Evolutionary conservation across 108 stramenopile species (phyloP).

Genomic region (Bacterosira constricta): DNA sequence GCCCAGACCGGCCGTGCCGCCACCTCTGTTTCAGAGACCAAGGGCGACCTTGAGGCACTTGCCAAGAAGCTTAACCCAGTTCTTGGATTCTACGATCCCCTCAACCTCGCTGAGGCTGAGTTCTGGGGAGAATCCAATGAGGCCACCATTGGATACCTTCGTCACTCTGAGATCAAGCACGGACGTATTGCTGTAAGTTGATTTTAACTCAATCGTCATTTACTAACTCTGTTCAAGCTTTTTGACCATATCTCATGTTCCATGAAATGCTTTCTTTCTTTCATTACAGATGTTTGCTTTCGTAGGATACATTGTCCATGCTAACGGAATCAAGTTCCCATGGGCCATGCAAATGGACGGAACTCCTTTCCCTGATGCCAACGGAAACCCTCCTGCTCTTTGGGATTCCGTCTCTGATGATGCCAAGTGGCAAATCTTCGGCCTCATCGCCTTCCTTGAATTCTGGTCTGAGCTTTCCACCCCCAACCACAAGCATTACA

Average conservation of each 20-base stretch:
- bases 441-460: slow-evolving; percentile 41
- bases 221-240: too few species aligned
- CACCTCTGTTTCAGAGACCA: slow-evolving; percentile 60
- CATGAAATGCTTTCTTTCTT: not conserved
- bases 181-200: slow-evolving; percentile 50
- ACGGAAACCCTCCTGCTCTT: slow-evolving; percentile 59
- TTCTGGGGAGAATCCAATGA: slow-evolving; percentile 67
- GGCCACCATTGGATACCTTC: slow-evolving; percentile 64
- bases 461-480: slow-evolving; percentile 52
- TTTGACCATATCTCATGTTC: not conserved
- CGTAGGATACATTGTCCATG: slow-evolving; percentile 69
- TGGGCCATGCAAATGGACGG: slow-evolving; percentile 70
- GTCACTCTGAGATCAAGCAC: slow-evolving; percentile 68
- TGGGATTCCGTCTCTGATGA: slow-evolving; percentile 65
- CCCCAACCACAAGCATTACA: slow-evolving; percentile 58
- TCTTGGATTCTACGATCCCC: slow-evolving; percentile 71
- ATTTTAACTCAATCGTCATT: too few species aligned
- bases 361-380: slow-evolving; percentile 51
- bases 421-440: slow-evolving; percentile 78
- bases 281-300: slow-evolving; percentile 51
- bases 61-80: slow-evolving; percentile 67
- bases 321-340: slow-evolving; percentile 68
- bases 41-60: slow-evolving; percentile 70
- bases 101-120: slow-evolving; percentile 57
- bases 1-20: slow-evolving; percentile 26